Evolutionary conservation across 2,329 filamentous ascomycete genomes (phyloP).

Genomic region (Alternaria sp.): DNA sequence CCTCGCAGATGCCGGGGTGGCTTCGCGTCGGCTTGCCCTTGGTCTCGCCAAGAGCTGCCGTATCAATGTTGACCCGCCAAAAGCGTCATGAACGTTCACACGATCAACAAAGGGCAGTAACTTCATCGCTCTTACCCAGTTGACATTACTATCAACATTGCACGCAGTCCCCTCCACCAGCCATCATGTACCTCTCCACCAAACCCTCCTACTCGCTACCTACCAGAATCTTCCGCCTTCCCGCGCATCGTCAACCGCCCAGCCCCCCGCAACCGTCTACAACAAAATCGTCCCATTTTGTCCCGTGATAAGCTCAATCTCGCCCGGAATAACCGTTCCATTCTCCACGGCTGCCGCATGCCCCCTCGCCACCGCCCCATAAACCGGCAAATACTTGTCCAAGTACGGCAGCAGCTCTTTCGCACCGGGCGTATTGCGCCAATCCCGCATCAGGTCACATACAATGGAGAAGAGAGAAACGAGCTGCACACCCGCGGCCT

Average conservation of each 20-base stretch:
- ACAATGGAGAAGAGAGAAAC: slow-evolving; percentile 68
- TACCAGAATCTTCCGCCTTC: background rate
- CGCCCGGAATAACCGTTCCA: slow-evolving; percentile 64
- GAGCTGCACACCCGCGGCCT: slow-evolving; percentile 68
- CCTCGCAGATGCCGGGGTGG: background rate
- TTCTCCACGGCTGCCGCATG: slow-evolving; percentile 67
- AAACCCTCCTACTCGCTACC: background rate
- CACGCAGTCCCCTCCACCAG: background rate
- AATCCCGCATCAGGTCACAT: slow-evolving; percentile 74
- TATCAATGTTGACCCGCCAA: background rate
- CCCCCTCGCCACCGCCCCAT: slow-evolving; percentile 67
- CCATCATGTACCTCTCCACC: background rate
- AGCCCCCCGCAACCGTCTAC: background rate
- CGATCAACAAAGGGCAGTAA: background rate
- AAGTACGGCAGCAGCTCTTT: slow-evolving; percentile 67
- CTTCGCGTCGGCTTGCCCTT: background rate
- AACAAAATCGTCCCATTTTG: slow-evolving; percentile 23
- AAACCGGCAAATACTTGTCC: slow-evolving; percentile 69
- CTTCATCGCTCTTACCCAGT: background rate
- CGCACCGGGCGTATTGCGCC: slow-evolving; percentile 62
- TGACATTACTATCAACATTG: background rate
- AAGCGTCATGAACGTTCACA: background rate
- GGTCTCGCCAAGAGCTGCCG: background rate
- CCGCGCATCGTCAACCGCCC: background rate
- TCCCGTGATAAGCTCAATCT: slow-evolving; percentile 48